These are phyloP conservation scores for Boletus speciosus DNA, from an alignment of 768 basidiomycete genomes.

Conservation along the genomic window DNA sequence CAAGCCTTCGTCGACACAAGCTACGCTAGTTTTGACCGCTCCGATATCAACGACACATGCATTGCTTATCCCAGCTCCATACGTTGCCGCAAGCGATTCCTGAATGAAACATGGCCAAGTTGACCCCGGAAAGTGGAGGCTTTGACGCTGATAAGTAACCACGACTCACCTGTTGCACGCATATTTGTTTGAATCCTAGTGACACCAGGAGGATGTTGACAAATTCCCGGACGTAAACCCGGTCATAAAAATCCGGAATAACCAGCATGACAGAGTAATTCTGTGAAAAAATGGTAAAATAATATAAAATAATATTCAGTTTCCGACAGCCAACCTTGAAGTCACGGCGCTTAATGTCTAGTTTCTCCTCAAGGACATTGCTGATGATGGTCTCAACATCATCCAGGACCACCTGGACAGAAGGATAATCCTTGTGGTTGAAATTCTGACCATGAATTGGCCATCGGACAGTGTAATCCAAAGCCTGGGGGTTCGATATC, in stretches of 20 bases:
- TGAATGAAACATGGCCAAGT: conserved; percentile 27
- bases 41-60: conserved; percentile 98
- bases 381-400: conserved; percentile 75
- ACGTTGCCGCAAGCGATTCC: conserved; percentile 92
- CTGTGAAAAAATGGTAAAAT: conserved; percentile 37
- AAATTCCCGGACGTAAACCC: conserved; percentile 77
- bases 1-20: conserved; percentile 93
- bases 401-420: conserved; percentile 63
- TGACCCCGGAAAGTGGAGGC: background rate
- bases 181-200: conserved; percentile 92
- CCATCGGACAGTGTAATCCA: conserved; percentile 75
- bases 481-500: conserved; percentile 61
- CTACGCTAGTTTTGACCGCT: conserved; percentile 75
- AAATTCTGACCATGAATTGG: conserved; percentile 81
- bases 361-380: conserved; percentile 54
- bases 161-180: conserved; percentile 73
- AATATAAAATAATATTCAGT: background rate
- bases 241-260: conserved; percentile 89
- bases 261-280: conserved; percentile 85
- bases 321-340: conserved; percentile 52
- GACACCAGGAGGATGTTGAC: conserved; percentile 65
- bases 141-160: background rate
- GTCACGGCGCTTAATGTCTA: conserved; percentile 50
- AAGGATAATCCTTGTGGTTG: conserved; percentile 76
- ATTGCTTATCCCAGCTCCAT: conserved; percentile 90